A percentile compares a stretch with the other conserved stretches of the same genome.
Evolutionary conservation across 176 grass and related monocot species (phyloP).

Genomic region (Elaeis guineensis): DNA sequence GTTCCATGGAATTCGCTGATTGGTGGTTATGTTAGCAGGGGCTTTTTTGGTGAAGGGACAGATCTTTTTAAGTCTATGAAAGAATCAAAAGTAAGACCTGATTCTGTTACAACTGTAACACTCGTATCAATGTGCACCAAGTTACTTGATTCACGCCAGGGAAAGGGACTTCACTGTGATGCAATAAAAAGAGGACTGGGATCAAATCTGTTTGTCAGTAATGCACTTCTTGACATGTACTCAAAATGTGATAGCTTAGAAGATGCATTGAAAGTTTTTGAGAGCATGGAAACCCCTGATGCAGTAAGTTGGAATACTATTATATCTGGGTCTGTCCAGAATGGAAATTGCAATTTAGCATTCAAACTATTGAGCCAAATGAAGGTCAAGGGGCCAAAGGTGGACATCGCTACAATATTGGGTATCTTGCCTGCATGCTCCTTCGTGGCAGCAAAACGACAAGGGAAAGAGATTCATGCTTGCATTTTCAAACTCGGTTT

Average conservation of each 20-base stretch:
- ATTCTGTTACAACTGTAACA: slow-evolving; percentile 1
- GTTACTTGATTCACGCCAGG: neutral
- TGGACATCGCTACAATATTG: neutral
- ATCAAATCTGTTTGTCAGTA: neutral
- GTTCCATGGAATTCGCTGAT: slow-evolving; percentile 1
- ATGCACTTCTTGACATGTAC: slow-evolving; percentile 14
- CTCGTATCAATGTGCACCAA: neutral
- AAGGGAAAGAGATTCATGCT: slow-evolving; percentile 1
- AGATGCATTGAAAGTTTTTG: slow-evolving; percentile 3
- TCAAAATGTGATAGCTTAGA: slow-evolving; percentile 2
- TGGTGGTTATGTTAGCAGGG: neutral
- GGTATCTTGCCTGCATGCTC: slow-evolving; percentile 7
- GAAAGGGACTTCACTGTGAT: neutral
- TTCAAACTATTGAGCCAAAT: slow-evolving; percentile 1
- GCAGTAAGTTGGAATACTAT: slow-evolving; percentile 9
- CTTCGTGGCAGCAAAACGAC: neutral
- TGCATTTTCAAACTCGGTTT: slow-evolving; percentile 10
- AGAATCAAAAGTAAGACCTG: neutral
- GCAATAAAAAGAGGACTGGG: slow-evolving; percentile 9
- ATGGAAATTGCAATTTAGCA: slow-evolving; percentile 2
- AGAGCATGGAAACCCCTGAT: neutral
- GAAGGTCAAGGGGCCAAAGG: slow-evolving; percentile 1
- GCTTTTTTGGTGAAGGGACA: neutral
- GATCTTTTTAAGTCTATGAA: slow-evolving; percentile 11
- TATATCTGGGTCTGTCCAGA: slow-evolving; percentile 2